Conservation (phyloP, 306 rosid species). For the Lathyrus tuberosus region DNA sequence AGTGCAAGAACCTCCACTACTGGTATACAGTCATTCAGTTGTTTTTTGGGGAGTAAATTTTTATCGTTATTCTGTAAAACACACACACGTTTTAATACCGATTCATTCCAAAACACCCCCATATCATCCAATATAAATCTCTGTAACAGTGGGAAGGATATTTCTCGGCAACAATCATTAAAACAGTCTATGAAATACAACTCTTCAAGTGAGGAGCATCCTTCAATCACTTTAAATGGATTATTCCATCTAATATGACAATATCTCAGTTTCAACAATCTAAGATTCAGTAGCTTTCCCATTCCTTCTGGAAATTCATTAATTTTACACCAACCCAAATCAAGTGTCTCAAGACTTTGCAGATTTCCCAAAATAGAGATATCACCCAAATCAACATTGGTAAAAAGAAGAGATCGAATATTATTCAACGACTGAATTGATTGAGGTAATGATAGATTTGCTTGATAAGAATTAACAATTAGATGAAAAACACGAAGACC, state of each 20-base stretch:
- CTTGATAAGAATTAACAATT: fast-evolving
- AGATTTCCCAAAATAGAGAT: slow-evolving; percentile 16
- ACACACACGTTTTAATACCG: background rate
- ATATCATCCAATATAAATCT: background rate
- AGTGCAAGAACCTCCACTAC: background rate
- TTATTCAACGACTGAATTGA: background rate
- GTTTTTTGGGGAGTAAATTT: background rate
- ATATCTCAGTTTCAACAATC: background rate
- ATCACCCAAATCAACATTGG: background rate
- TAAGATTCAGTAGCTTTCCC: background rate
- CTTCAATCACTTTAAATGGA: slow-evolving; percentile 27
- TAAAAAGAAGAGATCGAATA: background rate
- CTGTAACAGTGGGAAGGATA: background rate
- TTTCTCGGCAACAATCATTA: background rate
- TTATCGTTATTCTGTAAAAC: fast-evolving
- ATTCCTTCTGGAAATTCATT: background rate
- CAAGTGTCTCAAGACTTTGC: slow-evolving; percentile 14
- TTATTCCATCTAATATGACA: background rate
- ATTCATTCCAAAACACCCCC: fast-evolving
- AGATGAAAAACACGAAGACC: background rate
- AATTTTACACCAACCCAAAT: fast-evolving
- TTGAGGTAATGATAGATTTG: background rate
- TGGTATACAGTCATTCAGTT: background rate
- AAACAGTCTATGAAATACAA: background rate
- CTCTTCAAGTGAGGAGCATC: slow-evolving; percentile 32